Evolutionary conservation across 2,329 filamentous ascomycete species (phyloP).

Genomic region (Fusarium dlaminii): DNA sequence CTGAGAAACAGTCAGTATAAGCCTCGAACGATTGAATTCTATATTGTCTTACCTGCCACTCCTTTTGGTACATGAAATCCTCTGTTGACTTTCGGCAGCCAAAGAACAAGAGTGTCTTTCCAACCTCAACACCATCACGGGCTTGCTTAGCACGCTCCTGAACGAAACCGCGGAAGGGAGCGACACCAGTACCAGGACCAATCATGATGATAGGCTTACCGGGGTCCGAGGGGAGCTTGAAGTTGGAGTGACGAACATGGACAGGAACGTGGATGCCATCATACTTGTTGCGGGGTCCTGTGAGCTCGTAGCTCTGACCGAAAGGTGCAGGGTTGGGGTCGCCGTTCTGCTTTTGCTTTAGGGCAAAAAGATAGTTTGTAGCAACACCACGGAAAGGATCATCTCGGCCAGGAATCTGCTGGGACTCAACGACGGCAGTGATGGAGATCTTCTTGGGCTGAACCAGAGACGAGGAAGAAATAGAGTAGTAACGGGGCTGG

Average conservation of each 20-base stretch:
- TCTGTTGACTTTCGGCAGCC: conserved; percentile 89
- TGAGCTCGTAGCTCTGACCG: conserved; percentile 86
- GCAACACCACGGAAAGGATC: conserved; percentile 91
- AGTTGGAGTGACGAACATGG: conserved; percentile 97
- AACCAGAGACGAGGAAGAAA: conserved; percentile 94
- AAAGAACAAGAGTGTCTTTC: conserved; percentile 91
- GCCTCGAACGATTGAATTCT: no score
- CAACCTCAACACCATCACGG: conserved; percentile 81
- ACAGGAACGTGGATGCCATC: conserved; percentile 94
- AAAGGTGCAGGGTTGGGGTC: conserved; percentile 84
- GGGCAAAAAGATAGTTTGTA: conserved; percentile 93
- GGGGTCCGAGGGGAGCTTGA: conserved; percentile 96
- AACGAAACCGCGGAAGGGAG: conserved; percentile 93
- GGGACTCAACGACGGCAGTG: conserved; percentile 91
- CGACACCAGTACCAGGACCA: conserved; percentile 94
- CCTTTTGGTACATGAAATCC: conserved; percentile 90
- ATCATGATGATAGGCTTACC: conserved; percentile 95
- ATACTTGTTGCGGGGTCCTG: conserved; percentile 94
- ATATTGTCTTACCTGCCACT: conserved; percentile 81
- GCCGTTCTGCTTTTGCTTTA: conserved; percentile 97
- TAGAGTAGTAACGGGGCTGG: conserved; percentile 98
- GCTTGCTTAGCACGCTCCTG: conserved; percentile 91
- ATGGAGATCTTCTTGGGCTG: conserved; percentile 96
- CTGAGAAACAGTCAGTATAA: conserved; percentile 58
- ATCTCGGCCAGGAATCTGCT: conserved; percentile 78